Percentiles rank a stretch among this genome's conserved stretches.
phyloP scores from a whole-genome alignment of 1,139 yeast species.

The Ogataea hybrid region DNA sequence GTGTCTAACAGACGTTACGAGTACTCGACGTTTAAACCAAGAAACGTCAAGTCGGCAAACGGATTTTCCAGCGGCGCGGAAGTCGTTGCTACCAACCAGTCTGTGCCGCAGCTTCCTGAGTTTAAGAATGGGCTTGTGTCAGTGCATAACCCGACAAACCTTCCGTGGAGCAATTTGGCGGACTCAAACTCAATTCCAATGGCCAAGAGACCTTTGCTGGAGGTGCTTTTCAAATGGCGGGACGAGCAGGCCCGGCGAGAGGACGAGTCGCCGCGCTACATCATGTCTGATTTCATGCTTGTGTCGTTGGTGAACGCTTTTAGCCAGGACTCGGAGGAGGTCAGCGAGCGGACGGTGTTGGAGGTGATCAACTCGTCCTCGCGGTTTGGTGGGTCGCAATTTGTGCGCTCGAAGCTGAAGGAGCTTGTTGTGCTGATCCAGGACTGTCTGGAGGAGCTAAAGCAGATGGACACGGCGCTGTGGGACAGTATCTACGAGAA shows the following conservation, averaged over 20 bases:
- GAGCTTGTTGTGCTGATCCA: slow-evolving; percentile 57
- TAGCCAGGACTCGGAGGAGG: slow-evolving; percentile 36
- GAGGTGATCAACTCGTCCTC: slow-evolving; percentile 45
- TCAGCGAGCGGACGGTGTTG: slow-evolving; percentile 59
- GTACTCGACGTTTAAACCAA: slow-evolving; percentile 60
- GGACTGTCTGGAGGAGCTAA: slow-evolving; percentile 34
- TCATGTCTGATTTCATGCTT: slow-evolving; percentile 81
- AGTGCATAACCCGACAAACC: slow-evolving; percentile 29
- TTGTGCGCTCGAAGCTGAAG: slow-evolving; percentile 37
- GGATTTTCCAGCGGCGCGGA: slow-evolving; percentile 15
- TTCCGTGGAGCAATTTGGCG: slow-evolving; percentile 61
- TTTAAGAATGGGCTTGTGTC: slow-evolving; percentile 13
- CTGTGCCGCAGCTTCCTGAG: slow-evolving; percentile 28
- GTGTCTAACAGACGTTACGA: slow-evolving; percentile 86
- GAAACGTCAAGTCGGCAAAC: slow-evolving; percentile 23
- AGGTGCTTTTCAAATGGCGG: slow-evolving; percentile 76
- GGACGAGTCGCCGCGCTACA: slow-evolving; percentile 82
- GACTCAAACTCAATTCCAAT: slow-evolving; percentile 64
- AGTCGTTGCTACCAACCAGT: slow-evolving; percentile 28
- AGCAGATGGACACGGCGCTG: slow-evolving; percentile 22
- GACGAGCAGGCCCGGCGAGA: slow-evolving; percentile 67
- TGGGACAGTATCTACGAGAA: slow-evolving; percentile 21
- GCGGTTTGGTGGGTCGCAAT: slow-evolving; percentile 57
- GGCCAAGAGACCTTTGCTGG: slow-evolving; percentile 55
- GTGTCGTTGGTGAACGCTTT: slow-evolving; percentile 53